Evolutionary conservation across 108 stramenopile genomes (phyloP), one percentile per base, ranked within the genome.

Genomic region (Cylindrotheca closterium): DNA sequence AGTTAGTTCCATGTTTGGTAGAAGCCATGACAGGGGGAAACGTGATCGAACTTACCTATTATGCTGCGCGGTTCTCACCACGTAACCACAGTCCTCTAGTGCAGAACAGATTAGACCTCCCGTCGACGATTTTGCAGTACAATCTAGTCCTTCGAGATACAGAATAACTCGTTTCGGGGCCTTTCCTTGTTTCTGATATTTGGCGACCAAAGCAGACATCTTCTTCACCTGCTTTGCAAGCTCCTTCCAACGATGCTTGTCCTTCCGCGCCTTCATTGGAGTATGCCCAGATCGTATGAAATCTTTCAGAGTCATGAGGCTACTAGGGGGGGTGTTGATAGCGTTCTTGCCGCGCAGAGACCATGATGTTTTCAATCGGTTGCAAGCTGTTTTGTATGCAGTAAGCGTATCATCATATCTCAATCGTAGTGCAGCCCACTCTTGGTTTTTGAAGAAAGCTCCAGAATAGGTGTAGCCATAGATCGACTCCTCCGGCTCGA

Each of bases 61-160:
- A 64, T 90, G 85, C 66, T 90, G 89, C 32, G 67, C 67, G 54
- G 71, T 81, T 28, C 60, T 62, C n/a, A 90, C 82, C 0, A 47
- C 27, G 55, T 85, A 90, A 1, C 85, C 85, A 33, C 79, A 70
- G 24, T 63, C 51, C 29, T 82, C 77, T 31, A 90, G 52, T 23
- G 85, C 81, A 8, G 67, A 37, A 34, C 58, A 71, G 19, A 87
- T 78, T 46, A 90, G 60, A 3, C 79, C 78, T 26, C 88, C 88
- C 1, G 89, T 90, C 7, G 77, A 79, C 21, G 74, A 77, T 61
- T 90, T 90, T 5, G 85, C 89, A 28, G 79, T 49, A 54, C 89
- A 90, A 75, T 90, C 89, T 22, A 90, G 59, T 5, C 89, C 89
- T 65, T 90, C 89, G 55, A 90, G 73, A 60, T 90, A 90, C 19